These are phyloP conservation scores for Biscutella laevigata DNA, from an alignment of 441 rosid genomes.

Conservation along the genomic window DNA sequence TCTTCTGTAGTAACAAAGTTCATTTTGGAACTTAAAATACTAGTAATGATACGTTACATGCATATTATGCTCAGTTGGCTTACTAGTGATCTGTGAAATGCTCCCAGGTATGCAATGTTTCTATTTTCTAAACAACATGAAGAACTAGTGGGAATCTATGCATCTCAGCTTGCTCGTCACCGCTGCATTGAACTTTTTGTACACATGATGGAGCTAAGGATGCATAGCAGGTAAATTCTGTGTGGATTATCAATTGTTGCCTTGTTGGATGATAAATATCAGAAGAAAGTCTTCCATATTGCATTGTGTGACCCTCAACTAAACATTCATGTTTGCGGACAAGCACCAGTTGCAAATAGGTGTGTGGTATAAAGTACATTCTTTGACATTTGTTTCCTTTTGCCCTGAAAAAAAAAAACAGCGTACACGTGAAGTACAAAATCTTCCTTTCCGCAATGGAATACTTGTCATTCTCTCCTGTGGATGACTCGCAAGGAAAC, in stretches of 20 bases:
- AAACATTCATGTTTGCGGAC: conserved; percentile 1
- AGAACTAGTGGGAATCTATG: conserved; percentile 91
- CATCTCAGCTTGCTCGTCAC: conserved; percentile 89
- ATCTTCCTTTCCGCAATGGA: conserved; percentile 92
- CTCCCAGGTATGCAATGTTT: conserved; percentile 87
- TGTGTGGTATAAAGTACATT: conserved; percentile 5
- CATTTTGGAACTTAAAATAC: conserved; percentile 11
- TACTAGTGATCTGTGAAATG: conserved; percentile 22
- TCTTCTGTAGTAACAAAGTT: background rate
- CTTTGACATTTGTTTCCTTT: conserved; percentile 15
- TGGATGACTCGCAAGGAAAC: conserved; percentile 71
- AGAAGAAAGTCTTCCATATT: conserved; percentile 3
- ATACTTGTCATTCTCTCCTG: conserved; percentile 72
- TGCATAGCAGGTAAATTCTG: conserved; percentile 62
- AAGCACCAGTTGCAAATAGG: conserved; percentile 2
- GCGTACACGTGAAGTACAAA: conserved; percentile 70
- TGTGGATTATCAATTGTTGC: background rate
- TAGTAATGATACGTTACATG: background rate
- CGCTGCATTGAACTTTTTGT: conserved; percentile 95
- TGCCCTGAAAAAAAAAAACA: conserved; percentile 12
- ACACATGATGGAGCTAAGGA: conserved; percentile 96
- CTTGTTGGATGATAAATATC: background rate
- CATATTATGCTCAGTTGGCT: conserved; percentile 9
- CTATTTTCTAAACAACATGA: conserved; percentile 93
- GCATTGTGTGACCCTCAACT: conserved; percentile 7